A percentile compares a stretch with the other conserved stretches of the same genome.
Evolutionary conservation across 148 eudicot genomes (phyloP).

Genomic region (Pharnaceum exiguum): DNA sequence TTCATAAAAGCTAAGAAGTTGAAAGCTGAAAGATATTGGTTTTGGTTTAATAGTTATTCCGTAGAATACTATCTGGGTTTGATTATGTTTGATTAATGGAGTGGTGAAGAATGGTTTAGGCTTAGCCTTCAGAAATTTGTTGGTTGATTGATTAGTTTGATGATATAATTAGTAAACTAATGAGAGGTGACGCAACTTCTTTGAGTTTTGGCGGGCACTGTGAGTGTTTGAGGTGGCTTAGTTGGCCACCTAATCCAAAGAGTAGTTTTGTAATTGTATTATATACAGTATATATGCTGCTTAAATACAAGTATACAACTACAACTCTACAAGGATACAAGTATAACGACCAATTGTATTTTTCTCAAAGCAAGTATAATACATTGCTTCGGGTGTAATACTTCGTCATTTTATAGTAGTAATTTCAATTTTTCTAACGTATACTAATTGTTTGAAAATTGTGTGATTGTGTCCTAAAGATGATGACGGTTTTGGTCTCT

Average conservation of each 20-base stretch:
- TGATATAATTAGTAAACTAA: conserved; percentile 1
- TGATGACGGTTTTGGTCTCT: too few relatives aligned
- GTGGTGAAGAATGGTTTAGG: background rate
- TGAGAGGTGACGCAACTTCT: background rate
- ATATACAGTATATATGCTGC: too few relatives aligned
- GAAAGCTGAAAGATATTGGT: background rate
- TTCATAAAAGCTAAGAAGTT: conserved; percentile 1
- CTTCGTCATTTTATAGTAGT: too few relatives aligned
- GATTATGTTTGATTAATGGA: background rate
- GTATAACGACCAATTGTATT: too few relatives aligned
- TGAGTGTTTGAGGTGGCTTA: conserved; percentile 16
- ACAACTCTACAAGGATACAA: too few relatives aligned
- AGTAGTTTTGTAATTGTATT: conserved; percentile 6
- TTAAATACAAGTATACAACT: too few relatives aligned
- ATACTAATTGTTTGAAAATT: too few relatives aligned
- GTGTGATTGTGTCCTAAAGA: too few relatives aligned
- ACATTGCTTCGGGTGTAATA: too few relatives aligned
- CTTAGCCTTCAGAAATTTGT: background rate
- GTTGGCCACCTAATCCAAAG: conserved; percentile 25
- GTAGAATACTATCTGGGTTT: conserved; percentile 17
- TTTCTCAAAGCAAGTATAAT: too few relatives aligned
- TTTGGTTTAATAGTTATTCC: conserved; percentile 21
- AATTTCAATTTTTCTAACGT: too few relatives aligned
- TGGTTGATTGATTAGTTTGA: too few relatives aligned
- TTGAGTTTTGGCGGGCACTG: background rate